A percentile compares a stretch with the other conserved stretches of the same genome.
Conservation (phyloP, 2,329 filamentous ascomycete species). For the Tolypocladium inflatum region DNA sequence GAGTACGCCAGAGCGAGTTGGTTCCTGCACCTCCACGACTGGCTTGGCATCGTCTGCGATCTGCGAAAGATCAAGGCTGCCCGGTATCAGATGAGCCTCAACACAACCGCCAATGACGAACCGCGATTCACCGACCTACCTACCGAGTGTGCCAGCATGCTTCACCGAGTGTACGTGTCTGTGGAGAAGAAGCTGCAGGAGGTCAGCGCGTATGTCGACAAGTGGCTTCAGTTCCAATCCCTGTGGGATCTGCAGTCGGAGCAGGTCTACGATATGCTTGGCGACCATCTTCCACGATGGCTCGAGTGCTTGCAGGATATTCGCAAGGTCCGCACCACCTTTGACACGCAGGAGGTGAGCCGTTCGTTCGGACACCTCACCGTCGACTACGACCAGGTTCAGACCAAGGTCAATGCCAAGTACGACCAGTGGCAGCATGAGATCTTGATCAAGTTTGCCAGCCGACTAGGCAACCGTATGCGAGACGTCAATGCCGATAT, state of each 20-base stretch:
- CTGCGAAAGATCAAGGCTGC: constrained; percentile 91
- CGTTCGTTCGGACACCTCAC: constrained; percentile 88
- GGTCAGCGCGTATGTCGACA: constrained; percentile 82
- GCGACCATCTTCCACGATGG: constrained; percentile 88
- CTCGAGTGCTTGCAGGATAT: constrained; percentile 95
- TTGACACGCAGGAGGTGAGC: constrained; percentile 92
- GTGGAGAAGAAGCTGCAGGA: constrained; percentile 75
- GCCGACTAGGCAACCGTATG: constrained; percentile 81
- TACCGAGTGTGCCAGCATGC: constrained; percentile 67
- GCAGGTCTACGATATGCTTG: constrained; percentile 85
- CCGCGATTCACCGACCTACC: constrained; percentile 77
- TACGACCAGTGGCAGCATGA: constrained; percentile 99
- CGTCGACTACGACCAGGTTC: constrained; percentile 97
- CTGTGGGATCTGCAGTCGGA: constrained; percentile 96
- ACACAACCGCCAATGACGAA: constrained; percentile 55
- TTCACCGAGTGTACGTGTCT: constrained; percentile 71
- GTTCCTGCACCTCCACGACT: constrained; percentile 85
- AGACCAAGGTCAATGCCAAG: constrained; percentile 96
- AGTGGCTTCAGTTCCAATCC: constrained; percentile 98
- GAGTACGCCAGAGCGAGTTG: constrained; percentile 88
- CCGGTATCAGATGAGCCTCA: constrained; percentile 82
- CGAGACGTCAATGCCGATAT: constrained; percentile 87
- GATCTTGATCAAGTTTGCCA: constrained; percentile 86
- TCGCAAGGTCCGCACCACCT: constrained; percentile 87
- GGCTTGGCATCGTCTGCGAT: constrained; percentile 88